phyloP scores from a whole-genome alignment of 2,329 filamentous ascomycete species.

The Neurospora sp. region DNA sequence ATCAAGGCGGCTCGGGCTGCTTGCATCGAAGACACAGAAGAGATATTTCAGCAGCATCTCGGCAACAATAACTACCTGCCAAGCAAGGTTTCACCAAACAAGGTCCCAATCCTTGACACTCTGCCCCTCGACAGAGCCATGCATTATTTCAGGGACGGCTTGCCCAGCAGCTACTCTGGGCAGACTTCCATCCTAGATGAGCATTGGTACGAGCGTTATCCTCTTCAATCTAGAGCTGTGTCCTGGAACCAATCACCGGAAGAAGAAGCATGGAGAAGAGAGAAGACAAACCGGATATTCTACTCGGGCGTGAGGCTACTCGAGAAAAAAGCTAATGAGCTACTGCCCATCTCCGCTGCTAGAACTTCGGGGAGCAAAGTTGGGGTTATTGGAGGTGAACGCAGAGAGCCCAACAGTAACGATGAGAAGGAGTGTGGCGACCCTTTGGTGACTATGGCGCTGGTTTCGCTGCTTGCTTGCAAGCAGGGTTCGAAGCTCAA shows the following conservation, averaged over 20 bases:
- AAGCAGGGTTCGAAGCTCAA: conserved; percentile 8
- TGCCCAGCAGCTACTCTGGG: conserved; percentile 23
- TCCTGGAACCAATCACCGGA: conserved; percentile 10
- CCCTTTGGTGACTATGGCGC: conserved; percentile 33
- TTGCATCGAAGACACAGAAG: conserved; percentile 1
- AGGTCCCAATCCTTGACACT: conserved; percentile 17
- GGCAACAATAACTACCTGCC: background rate
- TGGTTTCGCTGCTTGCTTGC: conserved; percentile 22
- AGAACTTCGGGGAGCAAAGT: conserved; percentile 20
- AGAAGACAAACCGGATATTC: conserved; percentile 25
- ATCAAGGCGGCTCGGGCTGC: background rate
- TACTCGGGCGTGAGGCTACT: conserved; percentile 29
- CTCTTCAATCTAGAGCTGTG: conserved; percentile 5
- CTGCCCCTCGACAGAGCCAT: conserved; percentile 19
- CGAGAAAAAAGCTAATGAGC: conserved; percentile 22
- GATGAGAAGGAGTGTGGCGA: conserved; percentile 28
- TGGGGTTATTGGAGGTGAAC: conserved; percentile 29
- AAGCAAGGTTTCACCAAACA: background rate
- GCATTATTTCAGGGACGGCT: conserved; percentile 22
- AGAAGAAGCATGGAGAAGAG: conserved; percentile 5
- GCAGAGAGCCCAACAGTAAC: conserved; percentile 28
- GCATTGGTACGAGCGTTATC: conserved; percentile 19
- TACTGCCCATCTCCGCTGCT: conserved; percentile 22
- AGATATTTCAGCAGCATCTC: background rate
- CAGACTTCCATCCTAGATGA: conserved; percentile 7